These are phyloP conservation scores for Suillus ampliporus DNA, from an alignment of 768 basidiomycete genomes.

Conservation along the genomic window DNA sequence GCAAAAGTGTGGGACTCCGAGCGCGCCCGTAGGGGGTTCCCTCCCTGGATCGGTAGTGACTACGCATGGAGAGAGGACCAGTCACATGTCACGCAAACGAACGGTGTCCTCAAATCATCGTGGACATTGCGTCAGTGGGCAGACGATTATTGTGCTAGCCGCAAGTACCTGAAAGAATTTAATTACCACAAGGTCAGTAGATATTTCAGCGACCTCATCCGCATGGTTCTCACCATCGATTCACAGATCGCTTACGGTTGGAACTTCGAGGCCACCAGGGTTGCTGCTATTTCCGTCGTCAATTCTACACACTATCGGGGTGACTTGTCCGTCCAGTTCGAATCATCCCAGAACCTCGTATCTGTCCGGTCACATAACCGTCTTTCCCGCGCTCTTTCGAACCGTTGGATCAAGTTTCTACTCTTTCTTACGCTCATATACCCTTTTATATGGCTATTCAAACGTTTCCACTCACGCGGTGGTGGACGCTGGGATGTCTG, in stretches of 20 bases:
- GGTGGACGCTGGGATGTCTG: conserved; percentile 81
- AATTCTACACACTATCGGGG: conserved; percentile 46
- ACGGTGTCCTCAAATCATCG: conserved; percentile 52
- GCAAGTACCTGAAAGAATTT: conserved; percentile 79
- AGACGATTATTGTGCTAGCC: conserved; percentile 78
- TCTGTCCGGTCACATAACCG: conserved; percentile 70
- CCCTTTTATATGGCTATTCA: conserved; percentile 83
- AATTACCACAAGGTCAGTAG: conserved; percentile 65
- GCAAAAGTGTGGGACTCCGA: conserved; percentile 52
- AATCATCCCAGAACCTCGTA: conserved; percentile 51
- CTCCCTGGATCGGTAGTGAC: conserved; percentile 50
- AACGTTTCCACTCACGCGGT: conserved; percentile 66
- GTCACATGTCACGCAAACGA: conserved; percentile 26
- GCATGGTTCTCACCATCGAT: conserved; percentile 26
- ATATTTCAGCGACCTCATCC: not conserved
- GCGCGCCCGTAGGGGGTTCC: conserved; percentile 53
- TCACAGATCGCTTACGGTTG: conserved; percentile 63
- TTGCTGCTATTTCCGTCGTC: conserved; percentile 45
- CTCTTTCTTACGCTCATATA: conserved; percentile 73
- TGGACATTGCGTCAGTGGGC: conserved; percentile 79
- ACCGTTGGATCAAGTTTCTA: conserved; percentile 72
- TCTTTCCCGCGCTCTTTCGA: conserved; percentile 71
- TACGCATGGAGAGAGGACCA: conserved; percentile 41
- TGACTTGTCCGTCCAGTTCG: conserved; percentile 52
- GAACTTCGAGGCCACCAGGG: conserved; percentile 49